phyloP scores from a whole-genome alignment of 2,329 filamentous ascomycete genomes.

The Fonsecaea nubica region DNA sequence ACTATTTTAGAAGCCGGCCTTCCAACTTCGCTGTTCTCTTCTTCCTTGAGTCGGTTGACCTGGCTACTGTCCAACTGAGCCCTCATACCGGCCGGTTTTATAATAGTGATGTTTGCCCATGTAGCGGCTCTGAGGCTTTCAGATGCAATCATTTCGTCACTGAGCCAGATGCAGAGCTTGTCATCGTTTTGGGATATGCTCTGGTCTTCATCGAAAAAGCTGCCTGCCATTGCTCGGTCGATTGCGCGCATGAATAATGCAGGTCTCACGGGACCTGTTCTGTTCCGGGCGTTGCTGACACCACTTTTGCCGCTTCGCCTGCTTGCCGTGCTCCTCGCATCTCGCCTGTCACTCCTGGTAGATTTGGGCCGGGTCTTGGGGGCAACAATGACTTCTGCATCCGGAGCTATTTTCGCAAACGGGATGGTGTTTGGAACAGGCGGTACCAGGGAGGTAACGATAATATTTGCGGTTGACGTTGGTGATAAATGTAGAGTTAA shows the following conservation, averaged over 20 bases:
- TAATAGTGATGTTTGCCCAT: constrained; percentile 83
- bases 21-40: constrained; percentile 62
- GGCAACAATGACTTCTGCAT: constrained; percentile 96
- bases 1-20: constrained; percentile 71
- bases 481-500: constrained; percentile 92
- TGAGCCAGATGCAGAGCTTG: constrained; percentile 80
- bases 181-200: constrained; percentile 57
- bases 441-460: constrained; percentile 82
- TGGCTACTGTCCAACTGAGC: constrained; percentile 72
- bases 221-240: constrained; percentile 70
- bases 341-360: constrained; percentile 67
- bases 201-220: constrained; percentile 77
- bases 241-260: constrained; percentile 78
- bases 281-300: constrained; percentile 69
- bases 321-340: constrained; percentile 80
- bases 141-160: constrained; percentile 74
- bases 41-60: constrained; percentile 71
- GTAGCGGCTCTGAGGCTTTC: constrained; percentile 76
- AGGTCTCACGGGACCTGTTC: constrained; percentile 56
- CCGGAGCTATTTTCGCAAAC: constrained; percentile 90
- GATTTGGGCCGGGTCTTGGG: constrained; percentile 83
- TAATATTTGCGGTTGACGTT: constrained; percentile 92
- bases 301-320: constrained; percentile 77
- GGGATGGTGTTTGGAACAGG: constrained; percentile 69
- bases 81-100: constrained; percentile 79